These are phyloP conservation scores for Gossypium mustelinum DNA, from an alignment of 345 rosid genomes.

Conservation along the genomic window DNA sequence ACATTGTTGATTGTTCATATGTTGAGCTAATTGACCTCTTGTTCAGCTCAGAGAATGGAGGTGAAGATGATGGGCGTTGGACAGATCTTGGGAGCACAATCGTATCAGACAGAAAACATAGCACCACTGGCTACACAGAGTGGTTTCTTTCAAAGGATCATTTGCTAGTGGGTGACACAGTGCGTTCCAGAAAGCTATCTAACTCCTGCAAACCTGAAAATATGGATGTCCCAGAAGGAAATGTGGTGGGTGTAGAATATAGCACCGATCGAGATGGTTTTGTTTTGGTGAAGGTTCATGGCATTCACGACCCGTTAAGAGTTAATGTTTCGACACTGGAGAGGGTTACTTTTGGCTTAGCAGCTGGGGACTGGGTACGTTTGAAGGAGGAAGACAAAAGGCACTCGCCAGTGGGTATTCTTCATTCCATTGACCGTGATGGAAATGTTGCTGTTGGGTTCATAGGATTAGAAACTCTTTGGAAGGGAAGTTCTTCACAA, in stretches of 20 bases:
- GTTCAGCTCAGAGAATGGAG: conserved; percentile 60
- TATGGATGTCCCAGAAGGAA: conserved; percentile 86
- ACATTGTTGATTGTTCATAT: not conserved
- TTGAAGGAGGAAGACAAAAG: conserved; percentile 64
- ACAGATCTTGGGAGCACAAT: conserved; percentile 37
- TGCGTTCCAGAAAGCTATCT: conserved; percentile 80
- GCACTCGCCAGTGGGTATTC: conserved; percentile 77
- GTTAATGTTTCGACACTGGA: conserved; percentile 64
- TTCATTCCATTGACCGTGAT: conserved; percentile 66
- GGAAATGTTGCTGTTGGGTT: conserved; percentile 72
- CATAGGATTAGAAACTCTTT: conserved; percentile 65
- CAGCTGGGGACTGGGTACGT: conserved; percentile 91
- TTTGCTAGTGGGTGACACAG: conserved; percentile 66
- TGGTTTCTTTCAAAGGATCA: conserved; percentile 83
- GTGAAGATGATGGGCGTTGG: conserved; percentile 50
- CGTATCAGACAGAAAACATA: conserved; percentile 31
- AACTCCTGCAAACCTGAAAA: conserved; percentile 53
- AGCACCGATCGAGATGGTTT: conserved; percentile 51
- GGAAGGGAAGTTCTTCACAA: conserved; percentile 72
- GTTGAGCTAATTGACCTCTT: conserved; percentile 16
- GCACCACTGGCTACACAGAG: conserved; percentile 49
- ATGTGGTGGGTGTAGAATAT: conserved; percentile 65
- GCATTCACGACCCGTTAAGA: conserved; percentile 82
- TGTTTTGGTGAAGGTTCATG: conserved; percentile 77
- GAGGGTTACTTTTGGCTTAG: conserved; percentile 66